These are phyloP conservation scores for Talaromyces sp. DNA, from an alignment of 2,329 filamentous ascomycete species.

Conservation along the genomic window DNA sequence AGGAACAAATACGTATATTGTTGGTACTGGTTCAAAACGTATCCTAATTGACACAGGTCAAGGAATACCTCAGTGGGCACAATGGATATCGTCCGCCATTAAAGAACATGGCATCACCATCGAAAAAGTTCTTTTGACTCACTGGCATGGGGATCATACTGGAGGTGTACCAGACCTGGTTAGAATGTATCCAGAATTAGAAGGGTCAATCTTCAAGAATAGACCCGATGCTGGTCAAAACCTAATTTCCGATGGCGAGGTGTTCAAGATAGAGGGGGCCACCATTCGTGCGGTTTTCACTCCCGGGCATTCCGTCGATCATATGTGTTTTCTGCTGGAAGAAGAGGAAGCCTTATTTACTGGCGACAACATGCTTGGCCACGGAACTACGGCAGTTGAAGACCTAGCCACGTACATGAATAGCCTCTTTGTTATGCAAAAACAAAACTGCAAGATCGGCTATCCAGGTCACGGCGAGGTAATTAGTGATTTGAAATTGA, in stretches of 20 bases:
- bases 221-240: conserved; percentile 24
- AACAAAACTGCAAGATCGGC: conserved; percentile 32
- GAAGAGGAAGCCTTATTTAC: conserved; percentile 75
- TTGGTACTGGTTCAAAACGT: conserved; percentile 31
- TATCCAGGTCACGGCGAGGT: conserved; percentile 45
- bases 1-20: conserved; percentile 38
- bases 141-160: conserved; percentile 45
- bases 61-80: neutral
- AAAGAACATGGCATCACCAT: neutral
- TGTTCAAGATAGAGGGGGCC: conserved; percentile 36
- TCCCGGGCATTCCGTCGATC: conserved; percentile 70
- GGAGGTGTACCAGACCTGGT: conserved; percentile 39
- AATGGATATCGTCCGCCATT: neutral
- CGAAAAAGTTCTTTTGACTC: conserved; percentile 33
- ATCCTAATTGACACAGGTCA: conserved; percentile 34
- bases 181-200: conserved; percentile 23
- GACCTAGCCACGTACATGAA: conserved; percentile 35
- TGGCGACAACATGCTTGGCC: conserved; percentile 73
- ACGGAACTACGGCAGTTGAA: conserved; percentile 38
- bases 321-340: conserved; percentile 67
- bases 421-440: conserved; percentile 29
- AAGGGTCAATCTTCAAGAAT: conserved; percentile 34
- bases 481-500: conserved; percentile 33
- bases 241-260: conserved; percentile 32
- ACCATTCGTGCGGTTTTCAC: conserved; percentile 41